Conservation (phyloP, 192 early-diverging fungal species). For the Piromyces sp. region DNA sequence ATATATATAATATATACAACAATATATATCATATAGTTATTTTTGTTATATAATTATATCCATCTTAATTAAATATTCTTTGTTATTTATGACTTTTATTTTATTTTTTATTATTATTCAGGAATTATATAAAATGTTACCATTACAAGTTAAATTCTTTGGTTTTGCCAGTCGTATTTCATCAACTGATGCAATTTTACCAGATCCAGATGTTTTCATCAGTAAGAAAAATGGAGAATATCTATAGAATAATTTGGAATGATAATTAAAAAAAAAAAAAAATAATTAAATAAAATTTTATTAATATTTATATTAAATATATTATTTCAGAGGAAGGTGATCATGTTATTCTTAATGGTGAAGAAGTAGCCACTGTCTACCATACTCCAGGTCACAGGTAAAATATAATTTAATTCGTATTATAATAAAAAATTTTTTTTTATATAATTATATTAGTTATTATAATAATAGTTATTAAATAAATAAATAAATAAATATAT, state of each 20-base stretch:
- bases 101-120: neutral
- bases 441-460: neutral
- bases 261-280: neutral
- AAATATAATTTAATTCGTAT: neutral
- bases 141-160: neutral
- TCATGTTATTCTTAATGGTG: neutral
- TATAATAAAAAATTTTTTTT: neutral
- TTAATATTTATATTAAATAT: too few relatives aligned
- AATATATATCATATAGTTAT: too few relatives aligned
- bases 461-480: too few relatives aligned
- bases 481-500: too few relatives aligned
- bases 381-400: neutral
- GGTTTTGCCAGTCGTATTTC: neutral
- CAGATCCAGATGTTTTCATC: neutral
- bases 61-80: too few relatives aligned
- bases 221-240: neutral
- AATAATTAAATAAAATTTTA: too few relatives aligned
- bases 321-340: neutral
- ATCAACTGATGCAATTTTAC: neutral
- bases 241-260: too few relatives aligned
- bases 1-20: too few relatives aligned
- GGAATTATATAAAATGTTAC: neutral
- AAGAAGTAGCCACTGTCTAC: neutral
- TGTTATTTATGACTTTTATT: too few relatives aligned
- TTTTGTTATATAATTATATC: too few relatives aligned